Base-by-base conservation (phyloP, 352 stramenopile genomes). In the Globisporangium barbulae region DNA sequence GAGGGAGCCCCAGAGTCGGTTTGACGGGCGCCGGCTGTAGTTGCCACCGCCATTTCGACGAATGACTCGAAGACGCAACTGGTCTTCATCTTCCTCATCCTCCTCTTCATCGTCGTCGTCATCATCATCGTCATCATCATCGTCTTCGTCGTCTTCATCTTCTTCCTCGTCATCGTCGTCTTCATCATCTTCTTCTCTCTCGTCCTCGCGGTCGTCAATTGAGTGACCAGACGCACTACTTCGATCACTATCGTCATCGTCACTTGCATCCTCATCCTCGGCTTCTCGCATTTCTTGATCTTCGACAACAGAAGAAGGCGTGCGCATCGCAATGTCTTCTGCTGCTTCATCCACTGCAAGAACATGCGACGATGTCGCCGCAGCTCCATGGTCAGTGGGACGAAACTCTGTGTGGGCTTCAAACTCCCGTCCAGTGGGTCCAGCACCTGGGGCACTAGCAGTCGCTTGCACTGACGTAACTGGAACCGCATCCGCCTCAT, bases 241-340 rank as follows among this genome's bases (percentile, higher is more conserved):
- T 37, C 68, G 57, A 42, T 93, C 83, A 50, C 79, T 90, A 2
- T 74, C 71, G 3, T 74, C 75, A 22, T 88, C 82, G 30, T 83
- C 81, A 47, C 83, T 87, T 22, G 69, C 78, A 45, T 79, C 71
- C 0, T 83, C 74, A 1, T 75, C 67, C 0, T 79, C 77, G 8
- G n/a, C 62, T 41, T 79, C 79, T 44, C 67, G 72, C 72, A 89
- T 88, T 33, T 88, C 83, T 33, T 92, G 72, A 15, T 91, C 82
- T 2, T 69, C 72, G 50, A 71, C 65, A 22, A 48, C 64, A 39
- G 77, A 83, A 13, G 70, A 61, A 6, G 85, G 81, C 1, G 83
- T 89, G 13, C 62, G 65, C 87, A 95, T 95, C 7, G 71, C 63
- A 15, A 93, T 74, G 52, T 95, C 85, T 31, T 90, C 76, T 21